Evolutionary conservation across 352 stramenopile genomes (phyloP).

Genomic region (Pythium oligandrum): DNA sequence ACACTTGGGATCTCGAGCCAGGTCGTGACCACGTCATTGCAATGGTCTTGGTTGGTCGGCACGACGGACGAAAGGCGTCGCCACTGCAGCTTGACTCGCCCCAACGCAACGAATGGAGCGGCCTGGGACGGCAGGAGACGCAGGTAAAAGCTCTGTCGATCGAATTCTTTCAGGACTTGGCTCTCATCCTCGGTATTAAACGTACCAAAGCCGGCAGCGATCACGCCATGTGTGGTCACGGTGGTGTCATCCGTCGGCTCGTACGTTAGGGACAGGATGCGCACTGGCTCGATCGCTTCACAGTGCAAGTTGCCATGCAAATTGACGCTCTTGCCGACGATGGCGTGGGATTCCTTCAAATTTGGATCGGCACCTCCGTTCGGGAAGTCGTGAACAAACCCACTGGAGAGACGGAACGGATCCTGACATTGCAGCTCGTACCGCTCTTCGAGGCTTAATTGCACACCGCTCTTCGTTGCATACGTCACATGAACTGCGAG

Average conservation of each 20-base stretch:
- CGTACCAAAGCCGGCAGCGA: slow-evolving; percentile 39
- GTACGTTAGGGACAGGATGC: slow-evolving; percentile 50
- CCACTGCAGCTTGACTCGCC: slow-evolving; percentile 57
- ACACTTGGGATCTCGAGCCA: slow-evolving; percentile 58
- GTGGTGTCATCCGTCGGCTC: slow-evolving; percentile 23
- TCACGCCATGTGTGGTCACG: slow-evolving; percentile 16
- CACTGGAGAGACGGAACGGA: slow-evolving; percentile 48
- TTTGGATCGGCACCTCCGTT: slow-evolving; percentile 27
- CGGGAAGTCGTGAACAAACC: slow-evolving; percentile 64
- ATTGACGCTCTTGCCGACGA: slow-evolving; percentile 63
- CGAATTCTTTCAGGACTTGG: slow-evolving; percentile 45
- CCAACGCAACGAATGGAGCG: slow-evolving; percentile 45
- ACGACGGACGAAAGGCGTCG: slow-evolving; percentile 51
- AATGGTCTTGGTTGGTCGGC: slow-evolving; percentile 19
- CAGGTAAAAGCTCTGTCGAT: slow-evolving; percentile 59
- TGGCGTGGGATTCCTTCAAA: slow-evolving; percentile 41
- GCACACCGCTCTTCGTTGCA: slow-evolving; percentile 56
- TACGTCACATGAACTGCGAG: slow-evolving; percentile 56
- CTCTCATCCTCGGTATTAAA: slow-evolving; percentile 7
- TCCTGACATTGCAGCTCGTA: slow-evolving; percentile 61
- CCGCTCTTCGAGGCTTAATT: slow-evolving; percentile 57
- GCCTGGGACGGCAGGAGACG: slow-evolving; percentile 40
- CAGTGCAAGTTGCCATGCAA: slow-evolving; percentile 52
- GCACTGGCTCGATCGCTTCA: slow-evolving; percentile 42
- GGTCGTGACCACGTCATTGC: slow-evolving; percentile 59